These are phyloP conservation scores for Oxalis stricta DNA, from an alignment of 441 rosid genomes.

Conservation along the genomic window DNA sequence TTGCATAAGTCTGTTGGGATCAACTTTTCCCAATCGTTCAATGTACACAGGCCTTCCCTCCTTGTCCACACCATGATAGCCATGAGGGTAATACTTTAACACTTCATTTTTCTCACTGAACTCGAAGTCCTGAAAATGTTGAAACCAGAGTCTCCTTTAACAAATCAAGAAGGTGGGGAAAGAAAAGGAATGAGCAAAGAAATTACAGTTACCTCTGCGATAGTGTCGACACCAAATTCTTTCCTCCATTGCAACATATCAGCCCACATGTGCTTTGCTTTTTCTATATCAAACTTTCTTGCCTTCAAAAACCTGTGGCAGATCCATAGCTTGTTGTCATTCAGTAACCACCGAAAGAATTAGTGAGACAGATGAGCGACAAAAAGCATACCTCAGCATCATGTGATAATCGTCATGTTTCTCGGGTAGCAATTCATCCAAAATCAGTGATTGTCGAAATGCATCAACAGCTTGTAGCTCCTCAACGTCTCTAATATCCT, in stretches of 20 bases:
- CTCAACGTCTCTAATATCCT: slow-evolving; percentile 77
- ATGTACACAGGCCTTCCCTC: slow-evolving; percentile 93
- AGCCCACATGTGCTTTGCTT: slow-evolving; percentile 97
- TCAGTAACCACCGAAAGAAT: not conserved
- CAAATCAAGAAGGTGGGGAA: slow-evolving; percentile 7
- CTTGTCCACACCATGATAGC: slow-evolving; percentile 92
- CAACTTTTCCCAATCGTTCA: slow-evolving; percentile 91
- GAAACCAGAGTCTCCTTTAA: too few relatives aligned
- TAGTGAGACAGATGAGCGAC: not conserved
- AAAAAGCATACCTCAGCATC: slow-evolving; percentile 58
- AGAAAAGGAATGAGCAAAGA: slow-evolving; percentile 2
- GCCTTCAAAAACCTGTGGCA: slow-evolving; percentile 76
- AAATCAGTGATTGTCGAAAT: slow-evolving; percentile 62
- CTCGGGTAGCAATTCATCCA: slow-evolving; percentile 70
- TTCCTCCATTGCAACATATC: slow-evolving; percentile 99
- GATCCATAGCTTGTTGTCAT: not conserved
- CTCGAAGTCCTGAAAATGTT: slow-evolving; percentile 50
- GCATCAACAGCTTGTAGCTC: slow-evolving; percentile 82
- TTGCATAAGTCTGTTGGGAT: slow-evolving; percentile 83
- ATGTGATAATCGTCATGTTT: slow-evolving; percentile 80
- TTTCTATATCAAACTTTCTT: slow-evolving; percentile 89
- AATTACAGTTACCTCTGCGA: slow-evolving; percentile 43
- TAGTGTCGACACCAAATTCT: slow-evolving; percentile 79
- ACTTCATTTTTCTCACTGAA: slow-evolving; percentile 73
- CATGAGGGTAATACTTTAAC: slow-evolving; percentile 78